A percentile compares a stretch with the other conserved stretches of the same genome.
These are phyloP conservation scores for Pontederia paniculata DNA, from an alignment of 176 grass and related monocot species.

Conservation along the genomic window DNA sequence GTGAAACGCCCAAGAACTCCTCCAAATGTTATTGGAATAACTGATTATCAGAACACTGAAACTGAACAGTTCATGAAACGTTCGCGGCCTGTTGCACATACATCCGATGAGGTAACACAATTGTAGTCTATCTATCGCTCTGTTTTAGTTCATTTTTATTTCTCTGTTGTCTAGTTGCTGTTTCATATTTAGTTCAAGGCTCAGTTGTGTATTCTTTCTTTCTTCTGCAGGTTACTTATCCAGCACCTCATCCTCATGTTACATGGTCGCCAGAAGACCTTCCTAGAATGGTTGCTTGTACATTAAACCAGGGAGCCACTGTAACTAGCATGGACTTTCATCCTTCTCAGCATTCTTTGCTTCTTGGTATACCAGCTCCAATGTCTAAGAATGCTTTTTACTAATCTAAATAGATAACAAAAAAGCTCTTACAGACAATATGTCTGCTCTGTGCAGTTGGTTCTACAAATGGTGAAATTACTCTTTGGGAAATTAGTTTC, in stretches of 20 bases:
- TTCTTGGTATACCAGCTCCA: conserved; percentile 48
- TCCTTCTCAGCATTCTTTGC: conserved; percentile 65
- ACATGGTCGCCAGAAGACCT: conserved; percentile 83
- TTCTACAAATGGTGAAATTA: conserved; percentile 74
- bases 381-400: no score
- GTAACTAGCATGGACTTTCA: conserved; percentile 98
- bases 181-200: conserved; percentile 9
- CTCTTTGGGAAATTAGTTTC: conserved; percentile 71
- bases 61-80: conserved; percentile 93
- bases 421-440: conserved; percentile 4
- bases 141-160: no score
- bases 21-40: conserved; percentile 27
- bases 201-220: conserved; percentile 19
- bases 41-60: conserved; percentile 83
- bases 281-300: conserved; percentile 58
- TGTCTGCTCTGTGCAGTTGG: conserved; percentile 43
- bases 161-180: neutral
- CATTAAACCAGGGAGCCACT: conserved; percentile 65
- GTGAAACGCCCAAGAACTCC: conserved; percentile 56
- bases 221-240: conserved; percentile 59
- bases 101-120: conserved; percentile 62
- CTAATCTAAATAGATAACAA: no score
- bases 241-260: conserved; percentile 51
- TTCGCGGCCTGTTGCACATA: conserved; percentile 50
- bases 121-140: no score